phyloP scores from a whole-genome alignment of 352 stramenopile genomes.

The Pythium monospermum region DNA sequence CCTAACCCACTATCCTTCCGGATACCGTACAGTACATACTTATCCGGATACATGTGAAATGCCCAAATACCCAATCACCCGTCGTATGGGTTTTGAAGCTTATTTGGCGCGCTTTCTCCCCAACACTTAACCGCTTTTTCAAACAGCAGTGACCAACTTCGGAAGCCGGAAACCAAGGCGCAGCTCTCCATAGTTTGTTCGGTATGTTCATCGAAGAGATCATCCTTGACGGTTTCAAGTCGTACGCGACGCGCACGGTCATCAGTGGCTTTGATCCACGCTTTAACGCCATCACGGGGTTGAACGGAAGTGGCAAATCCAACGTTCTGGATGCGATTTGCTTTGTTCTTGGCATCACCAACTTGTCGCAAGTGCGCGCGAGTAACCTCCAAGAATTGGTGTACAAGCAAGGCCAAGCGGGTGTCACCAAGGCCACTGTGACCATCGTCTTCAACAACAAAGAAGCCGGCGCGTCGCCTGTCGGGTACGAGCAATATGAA shows the following conservation, averaged over 20 bases:
- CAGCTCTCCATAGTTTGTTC: no score
- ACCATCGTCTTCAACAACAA: constrained; percentile 99
- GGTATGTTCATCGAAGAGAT: constrained; percentile 99
- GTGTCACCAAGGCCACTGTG: constrained; percentile 98
- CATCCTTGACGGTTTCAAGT: constrained; percentile 99
- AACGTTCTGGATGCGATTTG: constrained; percentile 99
- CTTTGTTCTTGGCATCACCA: constrained; percentile 99
- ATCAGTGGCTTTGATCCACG: constrained; percentile 98
- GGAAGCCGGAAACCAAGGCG: no score
- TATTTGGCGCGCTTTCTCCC: no score
- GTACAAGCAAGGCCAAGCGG: constrained; percentile 99
- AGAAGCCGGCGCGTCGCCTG: constrained; percentile 87
- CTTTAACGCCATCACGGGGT: constrained; percentile 99
- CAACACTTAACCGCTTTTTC: no score
- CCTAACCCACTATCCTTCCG: no score
- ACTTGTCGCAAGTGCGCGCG: constrained; percentile 97
- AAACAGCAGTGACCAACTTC: no score
- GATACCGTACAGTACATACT: no score
- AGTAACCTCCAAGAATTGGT: constrained; percentile 99
- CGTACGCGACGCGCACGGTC: constrained; percentile 98
- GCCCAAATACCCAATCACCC: no score
- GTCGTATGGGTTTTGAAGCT: no score
- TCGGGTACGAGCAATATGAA: constrained; percentile 97
- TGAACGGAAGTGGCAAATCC: constrained; percentile 99
- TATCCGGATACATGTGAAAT: no score